Base-by-base conservation (phyloP, 2,329 filamentous ascomycete genomes). In the Microsporum audouinii region DNA sequence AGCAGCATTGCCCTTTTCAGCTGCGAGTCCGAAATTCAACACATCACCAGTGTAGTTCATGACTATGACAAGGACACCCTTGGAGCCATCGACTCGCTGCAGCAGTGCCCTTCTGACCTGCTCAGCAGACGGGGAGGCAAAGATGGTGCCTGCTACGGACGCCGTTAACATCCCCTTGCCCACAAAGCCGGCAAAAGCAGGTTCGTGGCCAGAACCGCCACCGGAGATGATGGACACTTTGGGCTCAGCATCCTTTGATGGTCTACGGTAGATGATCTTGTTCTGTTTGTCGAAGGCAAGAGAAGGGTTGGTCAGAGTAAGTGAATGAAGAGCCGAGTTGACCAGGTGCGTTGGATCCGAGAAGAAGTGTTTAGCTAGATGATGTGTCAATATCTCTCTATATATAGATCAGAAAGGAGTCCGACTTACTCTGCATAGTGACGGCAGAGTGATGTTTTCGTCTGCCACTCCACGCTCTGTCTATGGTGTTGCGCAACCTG, bases 21-120 rank as follows among this genome's bases (percentile, higher is more conserved):
- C 89, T 0, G 87, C 91, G 82, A 96, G 87, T 60, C 91, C 91
- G 71, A 96, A 96, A 76, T 96, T 95, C 66, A 96, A 81, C 60
- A 96, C 84, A 72, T 91, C 88, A 41, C 88, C 88, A 0, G 90
- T 95, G 74, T 95, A 95, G 73, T 96, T 96, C 89, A 95, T 96
- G 34, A 95, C 88, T 4, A 91, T 86, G n/a, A 96, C 88, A 45
- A 96, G 73, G 1, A 96, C 88, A 29, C 91, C 92, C 64, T 84
- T 82, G 51, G 82, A 79, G 2, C 82, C 81, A 63, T 88, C 84
- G 2, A 95, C 88, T 23, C 88, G 81, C 47, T 84, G 82, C 69
- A 86, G 82, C 59, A 95, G 87, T 62, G 86, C 89, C 66, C 83
- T 80, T 60, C 89, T 84, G 60, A 96, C 85, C 76, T 96, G 91